Evolutionary conservation across 139 green algal species (phyloP).

Genomic region (Tetraselmis striata): DNA sequence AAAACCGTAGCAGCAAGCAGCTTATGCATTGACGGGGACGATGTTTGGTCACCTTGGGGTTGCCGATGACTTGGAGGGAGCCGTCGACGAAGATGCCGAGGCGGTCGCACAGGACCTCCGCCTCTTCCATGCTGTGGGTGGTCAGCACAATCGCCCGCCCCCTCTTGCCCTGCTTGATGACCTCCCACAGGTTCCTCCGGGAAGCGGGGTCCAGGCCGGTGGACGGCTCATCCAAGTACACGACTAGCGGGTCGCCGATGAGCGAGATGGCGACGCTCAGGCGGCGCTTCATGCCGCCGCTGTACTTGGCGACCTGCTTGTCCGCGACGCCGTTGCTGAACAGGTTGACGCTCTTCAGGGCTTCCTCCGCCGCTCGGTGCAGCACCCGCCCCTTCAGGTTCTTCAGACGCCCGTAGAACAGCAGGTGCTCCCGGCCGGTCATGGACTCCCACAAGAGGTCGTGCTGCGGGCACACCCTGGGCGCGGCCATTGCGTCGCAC

Average conservation of each 20-base stretch:
- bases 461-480: conserved; percentile 36
- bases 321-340: conserved; percentile 10
- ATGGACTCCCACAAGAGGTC: conserved; percentile 45
- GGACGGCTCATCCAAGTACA: conserved; percentile 66
- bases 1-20: too few relatives aligned
- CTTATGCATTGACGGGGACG: too few relatives aligned
- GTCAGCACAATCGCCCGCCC: too few relatives aligned
- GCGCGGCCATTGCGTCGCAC: too few relatives aligned
- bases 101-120: conserved; percentile 27
- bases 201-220: conserved; percentile 60
- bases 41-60: conserved; percentile 42
- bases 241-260: conserved; percentile 40
- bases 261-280: conserved; percentile 46
- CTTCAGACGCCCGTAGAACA: conserved; percentile 23
- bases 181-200: conserved; percentile 61
- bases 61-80: conserved; percentile 47
- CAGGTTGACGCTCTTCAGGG: conserved; percentile 53
- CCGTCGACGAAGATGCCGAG: conserved; percentile 43
- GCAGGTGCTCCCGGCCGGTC: conserved; percentile 26
- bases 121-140: too few relatives aligned
- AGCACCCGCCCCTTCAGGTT: conserved; percentile 41
- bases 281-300: conserved; percentile 44
- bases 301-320: conserved; percentile 10
- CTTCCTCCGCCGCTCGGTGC: conserved; percentile 31
- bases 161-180: conserved; percentile 52